phyloP scores from a whole-genome alignment of 768 basidiomycete species.

The Podaxis sp. region DNA sequence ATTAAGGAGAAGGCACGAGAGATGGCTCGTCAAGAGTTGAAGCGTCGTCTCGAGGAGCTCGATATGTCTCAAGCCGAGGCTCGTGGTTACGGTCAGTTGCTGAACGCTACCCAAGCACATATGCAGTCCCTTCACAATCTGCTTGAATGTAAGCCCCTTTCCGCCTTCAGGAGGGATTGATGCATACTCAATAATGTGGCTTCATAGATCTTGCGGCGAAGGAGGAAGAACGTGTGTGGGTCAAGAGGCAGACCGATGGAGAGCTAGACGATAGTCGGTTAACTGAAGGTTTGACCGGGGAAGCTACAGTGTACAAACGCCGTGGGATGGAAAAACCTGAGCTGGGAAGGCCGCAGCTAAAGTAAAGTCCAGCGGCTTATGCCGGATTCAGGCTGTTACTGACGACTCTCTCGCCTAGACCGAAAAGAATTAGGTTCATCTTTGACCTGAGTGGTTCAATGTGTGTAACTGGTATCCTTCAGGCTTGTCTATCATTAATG shows the following conservation, averaged over 20 bases:
- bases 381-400: neutral
- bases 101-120: constrained; percentile 56
- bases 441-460: constrained; percentile 73
- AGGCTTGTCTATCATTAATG: neutral
- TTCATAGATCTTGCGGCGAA: constrained; percentile 58
- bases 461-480: constrained; percentile 41
- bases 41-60: too few species aligned
- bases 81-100: constrained; percentile 49
- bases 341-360: constrained; percentile 64
- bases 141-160: constrained; percentile 51
- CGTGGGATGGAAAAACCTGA: constrained; percentile 70
- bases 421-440: constrained; percentile 66
- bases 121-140: constrained; percentile 58
- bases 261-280: constrained; percentile 66
- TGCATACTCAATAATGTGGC: neutral
- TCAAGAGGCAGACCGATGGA: constrained; percentile 70
- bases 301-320: constrained; percentile 68
- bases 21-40: too few species aligned
- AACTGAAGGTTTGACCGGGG: constrained; percentile 67
- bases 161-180: neutral
- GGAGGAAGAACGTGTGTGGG: constrained; percentile 70
- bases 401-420: constrained; percentile 32
- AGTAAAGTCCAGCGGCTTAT: constrained; percentile 34
- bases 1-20: too few species aligned
- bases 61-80: constrained; percentile 59